A percentile compares a stretch with the other conserved stretches of the same genome.
These are phyloP conservation scores for Byssochlamys sp. DNA, from an alignment of 2,329 filamentous ascomycete species.

Conservation along the genomic window DNA sequence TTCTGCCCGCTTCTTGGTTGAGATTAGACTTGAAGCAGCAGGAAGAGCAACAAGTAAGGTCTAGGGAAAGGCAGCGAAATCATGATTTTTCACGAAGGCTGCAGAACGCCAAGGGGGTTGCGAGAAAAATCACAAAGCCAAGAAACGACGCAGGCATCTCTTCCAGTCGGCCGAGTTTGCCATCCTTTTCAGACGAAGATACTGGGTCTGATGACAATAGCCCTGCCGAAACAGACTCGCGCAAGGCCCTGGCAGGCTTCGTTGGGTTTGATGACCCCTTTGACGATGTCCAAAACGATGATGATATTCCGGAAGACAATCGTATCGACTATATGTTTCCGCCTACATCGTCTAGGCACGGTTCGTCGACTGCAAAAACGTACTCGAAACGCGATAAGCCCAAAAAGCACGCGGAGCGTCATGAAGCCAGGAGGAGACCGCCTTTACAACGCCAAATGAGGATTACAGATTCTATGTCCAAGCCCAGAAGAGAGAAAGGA, in stretches of 20 bases:
- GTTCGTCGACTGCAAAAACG: constrained; percentile 9
- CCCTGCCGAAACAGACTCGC: constrained; percentile 5
- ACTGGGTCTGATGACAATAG: constrained; percentile 22
- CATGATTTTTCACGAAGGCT: constrained; percentile 8
- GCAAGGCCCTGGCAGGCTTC: constrained; percentile 9
- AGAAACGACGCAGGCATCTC: constrained; percentile 10
- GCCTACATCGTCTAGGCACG: constrained; percentile 15
- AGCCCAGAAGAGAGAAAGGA: constrained; percentile 8
- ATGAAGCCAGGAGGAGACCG: constrained; percentile 11
- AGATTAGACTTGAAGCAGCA: constrained; percentile 31
- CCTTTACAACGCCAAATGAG: constrained; percentile 24
- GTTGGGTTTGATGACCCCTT: constrained; percentile 15
- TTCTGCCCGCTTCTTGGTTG: constrained; percentile 41
- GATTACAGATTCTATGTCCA: constrained; percentile 25
- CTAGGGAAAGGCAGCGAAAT: constrained; percentile 14
- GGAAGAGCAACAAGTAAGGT: constrained; percentile 11
- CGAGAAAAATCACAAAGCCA: constrained; percentile 20
- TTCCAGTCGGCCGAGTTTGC: constrained; percentile 7
- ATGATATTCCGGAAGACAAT: constrained; percentile 34
- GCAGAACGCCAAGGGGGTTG: constrained; percentile 25
- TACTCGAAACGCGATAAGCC: constrained; percentile 11
- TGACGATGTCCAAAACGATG: constrained; percentile 11
- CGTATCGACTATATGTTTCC: constrained; percentile 34
- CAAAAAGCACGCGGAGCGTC: constrained; percentile 1
- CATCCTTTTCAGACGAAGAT: constrained; percentile 15